These are phyloP conservation scores for Byssochlamys sp. DNA, from an alignment of 2,329 filamentous ascomycete species.

Conservation along the genomic window DNA sequence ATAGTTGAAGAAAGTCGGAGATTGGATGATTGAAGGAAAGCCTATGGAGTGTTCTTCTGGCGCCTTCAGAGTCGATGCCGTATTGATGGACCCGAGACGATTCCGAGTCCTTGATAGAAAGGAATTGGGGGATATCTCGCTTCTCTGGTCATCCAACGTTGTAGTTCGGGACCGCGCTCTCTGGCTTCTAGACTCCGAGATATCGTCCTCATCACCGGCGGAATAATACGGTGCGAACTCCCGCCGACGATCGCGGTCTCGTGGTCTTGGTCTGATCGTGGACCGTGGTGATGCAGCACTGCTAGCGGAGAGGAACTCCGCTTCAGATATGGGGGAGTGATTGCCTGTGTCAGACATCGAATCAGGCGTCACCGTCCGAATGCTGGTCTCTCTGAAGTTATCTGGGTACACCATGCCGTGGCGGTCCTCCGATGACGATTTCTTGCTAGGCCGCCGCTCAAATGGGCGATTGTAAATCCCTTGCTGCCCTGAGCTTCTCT, in stretches of 20 bases:
- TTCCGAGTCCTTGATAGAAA: conserved; percentile 25
- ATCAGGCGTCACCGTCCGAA: conserved; percentile 40
- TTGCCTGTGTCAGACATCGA: conserved; percentile 25
- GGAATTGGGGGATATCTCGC: conserved; percentile 25
- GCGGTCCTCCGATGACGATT: conserved; percentile 38
- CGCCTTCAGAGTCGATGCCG: conserved; percentile 22
- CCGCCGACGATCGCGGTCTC: conserved; percentile 25
- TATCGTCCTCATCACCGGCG: conserved; percentile 25
- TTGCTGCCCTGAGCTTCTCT: conserved; percentile 32
- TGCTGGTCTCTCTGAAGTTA: conserved; percentile 34
- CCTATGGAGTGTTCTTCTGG: conserved; percentile 38
- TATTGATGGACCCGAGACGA: conserved; percentile 33
- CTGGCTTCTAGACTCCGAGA: conserved; percentile 22
- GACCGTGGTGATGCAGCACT: conserved; percentile 28
- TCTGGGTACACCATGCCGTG: conserved; percentile 40
- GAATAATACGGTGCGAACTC: conserved; percentile 23
- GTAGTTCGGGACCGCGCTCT: conserved; percentile 33
- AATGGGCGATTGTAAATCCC: conserved; percentile 31
- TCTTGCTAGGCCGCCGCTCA: conserved; percentile 38
- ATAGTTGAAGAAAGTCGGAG: conserved; percentile 27
- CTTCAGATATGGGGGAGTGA: conserved; percentile 30
- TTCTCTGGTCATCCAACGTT: conserved; percentile 34
- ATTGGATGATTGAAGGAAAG: conserved; percentile 39
- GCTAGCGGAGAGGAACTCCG: conserved; percentile 22
- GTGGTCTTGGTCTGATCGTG: conserved; percentile 22